Percentiles rank a stretch among this genome's conserved stretches.
phyloP scores from a whole-genome alignment of 1,284 basidiomycete species.

The Fomitopsis betulina region DNA sequence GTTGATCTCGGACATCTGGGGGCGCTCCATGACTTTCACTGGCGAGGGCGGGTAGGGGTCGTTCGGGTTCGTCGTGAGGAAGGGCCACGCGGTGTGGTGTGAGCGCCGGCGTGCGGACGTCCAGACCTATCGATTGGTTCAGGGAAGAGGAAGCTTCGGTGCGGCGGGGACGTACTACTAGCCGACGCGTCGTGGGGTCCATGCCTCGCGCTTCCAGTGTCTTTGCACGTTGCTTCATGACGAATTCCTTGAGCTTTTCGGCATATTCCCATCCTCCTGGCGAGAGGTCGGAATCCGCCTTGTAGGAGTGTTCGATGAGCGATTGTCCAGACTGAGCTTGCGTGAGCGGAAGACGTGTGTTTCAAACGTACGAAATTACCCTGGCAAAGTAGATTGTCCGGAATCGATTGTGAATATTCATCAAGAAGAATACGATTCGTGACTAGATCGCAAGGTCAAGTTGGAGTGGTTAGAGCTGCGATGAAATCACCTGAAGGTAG shows the following conservation, averaged over 20 bases:
- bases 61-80: slow-evolving; percentile 46
- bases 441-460: slow-evolving; percentile 44
- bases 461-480: background rate
- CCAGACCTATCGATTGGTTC: slow-evolving; percentile 70
- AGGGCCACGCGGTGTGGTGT: slow-evolving; percentile 95
- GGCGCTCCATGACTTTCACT: slow-evolving; percentile 89
- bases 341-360: background rate
- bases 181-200: slow-evolving; percentile 58
- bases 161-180: slow-evolving; percentile 53
- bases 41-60: slow-evolving; percentile 28
- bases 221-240: slow-evolving; percentile 71
- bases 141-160: background rate
- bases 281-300: slow-evolving; percentile 96
- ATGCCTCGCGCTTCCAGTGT: slow-evolving; percentile 64
- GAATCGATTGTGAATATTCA: slow-evolving; percentile 95
- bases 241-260: slow-evolving; percentile 81
- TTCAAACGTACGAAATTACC: slow-evolving; percentile 41
- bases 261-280: slow-evolving; percentile 95
- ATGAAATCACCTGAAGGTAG: slow-evolving; percentile 72
- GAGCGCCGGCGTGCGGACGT: slow-evolving; percentile 91
- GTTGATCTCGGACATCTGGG: slow-evolving; percentile 97
- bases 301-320: slow-evolving; percentile 97
- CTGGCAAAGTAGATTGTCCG: slow-evolving; percentile 92
- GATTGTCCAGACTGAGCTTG: slow-evolving; percentile 80
- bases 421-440: slow-evolving; percentile 92